Percentiles rank a stretch among this genome's conserved stretches.
Evolutionary conservation across 345 rosid genomes (phyloP).

Genomic region (Dipteronia dyeriana): DNA sequence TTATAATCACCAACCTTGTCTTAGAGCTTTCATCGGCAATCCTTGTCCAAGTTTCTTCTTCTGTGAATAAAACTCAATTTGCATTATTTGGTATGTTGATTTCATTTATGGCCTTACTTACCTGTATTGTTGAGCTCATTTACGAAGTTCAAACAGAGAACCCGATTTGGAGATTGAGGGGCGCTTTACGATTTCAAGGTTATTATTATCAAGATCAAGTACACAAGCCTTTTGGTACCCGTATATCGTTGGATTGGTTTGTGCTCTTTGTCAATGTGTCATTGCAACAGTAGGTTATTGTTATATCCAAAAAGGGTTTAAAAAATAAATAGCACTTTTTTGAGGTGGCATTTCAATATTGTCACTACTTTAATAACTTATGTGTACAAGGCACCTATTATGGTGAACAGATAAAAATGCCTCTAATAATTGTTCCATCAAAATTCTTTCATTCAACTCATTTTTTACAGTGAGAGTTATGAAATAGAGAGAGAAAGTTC

Average conservation of each 20-base stretch:
- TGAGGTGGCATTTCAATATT: too few species aligned
- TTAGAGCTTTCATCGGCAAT: slow-evolving; percentile 11
- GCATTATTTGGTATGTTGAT: slow-evolving; percentile 12
- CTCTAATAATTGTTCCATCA: too few species aligned
- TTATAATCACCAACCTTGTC: slow-evolving; percentile 4
- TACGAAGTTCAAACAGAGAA: background rate
- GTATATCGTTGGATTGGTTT: slow-evolving; percentile 2
- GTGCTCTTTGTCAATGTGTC: background rate
- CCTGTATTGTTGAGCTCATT: slow-evolving; percentile 10
- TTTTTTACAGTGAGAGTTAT: too few species aligned
- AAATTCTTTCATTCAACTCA: too few species aligned
- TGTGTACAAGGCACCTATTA: too few species aligned
- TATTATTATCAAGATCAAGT: background rate
- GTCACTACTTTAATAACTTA: too few species aligned
- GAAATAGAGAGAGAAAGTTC: too few species aligned
- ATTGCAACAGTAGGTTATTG: background rate
- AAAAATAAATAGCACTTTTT: too few species aligned
- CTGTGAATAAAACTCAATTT: background rate
- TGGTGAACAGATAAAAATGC: too few species aligned
- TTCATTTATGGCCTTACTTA: background rate
- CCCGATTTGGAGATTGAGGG: background rate
- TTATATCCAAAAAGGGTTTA: background rate
- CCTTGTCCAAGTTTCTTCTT: slow-evolving; percentile 6
- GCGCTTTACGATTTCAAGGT: background rate
- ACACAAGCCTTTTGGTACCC: background rate